Conservation (phyloP, 768 basidiomycete genomes). For the Russula earlei region DNA sequence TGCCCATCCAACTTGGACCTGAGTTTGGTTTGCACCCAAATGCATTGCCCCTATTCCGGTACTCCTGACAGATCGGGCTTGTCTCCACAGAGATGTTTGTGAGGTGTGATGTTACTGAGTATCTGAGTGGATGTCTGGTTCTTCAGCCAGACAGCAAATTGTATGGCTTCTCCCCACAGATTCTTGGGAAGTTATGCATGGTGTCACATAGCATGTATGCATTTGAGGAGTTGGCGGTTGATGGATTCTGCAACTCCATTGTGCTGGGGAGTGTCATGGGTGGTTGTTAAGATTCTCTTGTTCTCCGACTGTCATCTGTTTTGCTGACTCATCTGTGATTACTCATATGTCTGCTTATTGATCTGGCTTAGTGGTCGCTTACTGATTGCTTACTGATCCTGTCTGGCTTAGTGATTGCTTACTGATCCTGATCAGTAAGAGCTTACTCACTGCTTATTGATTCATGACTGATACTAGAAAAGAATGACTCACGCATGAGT, state of each 20-base stretch:
- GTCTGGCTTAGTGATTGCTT: no score
- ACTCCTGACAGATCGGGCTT: not conserved
- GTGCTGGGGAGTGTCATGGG: conserved; percentile 27
- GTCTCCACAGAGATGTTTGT: not conserved
- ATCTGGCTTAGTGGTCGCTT: no score
- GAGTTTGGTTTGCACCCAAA: not conserved
- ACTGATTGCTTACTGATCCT: no score
- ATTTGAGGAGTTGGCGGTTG: conserved; percentile 27
- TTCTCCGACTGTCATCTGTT: no score
- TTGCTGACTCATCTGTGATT: no score
- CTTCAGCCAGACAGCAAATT: not conserved
- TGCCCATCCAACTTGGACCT: not conserved
- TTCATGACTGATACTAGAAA: no score
- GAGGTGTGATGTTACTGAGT: not conserved
- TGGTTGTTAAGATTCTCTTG: no score
- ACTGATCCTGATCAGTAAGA: no score
- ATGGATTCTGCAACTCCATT: conserved; percentile 34
- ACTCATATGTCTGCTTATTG: no score
- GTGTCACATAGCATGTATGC: conserved; percentile 27
- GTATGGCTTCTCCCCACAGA: conserved; percentile 29
- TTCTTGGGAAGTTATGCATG: conserved; percentile 24
- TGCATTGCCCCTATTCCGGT: not conserved
- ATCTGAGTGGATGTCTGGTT: not conserved
- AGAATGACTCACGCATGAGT: no score
- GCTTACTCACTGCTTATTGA: no score